These are phyloP conservation scores for Perilla frutescens DNA, from an alignment of 257 asterid species.

Conservation along the genomic window DNA sequence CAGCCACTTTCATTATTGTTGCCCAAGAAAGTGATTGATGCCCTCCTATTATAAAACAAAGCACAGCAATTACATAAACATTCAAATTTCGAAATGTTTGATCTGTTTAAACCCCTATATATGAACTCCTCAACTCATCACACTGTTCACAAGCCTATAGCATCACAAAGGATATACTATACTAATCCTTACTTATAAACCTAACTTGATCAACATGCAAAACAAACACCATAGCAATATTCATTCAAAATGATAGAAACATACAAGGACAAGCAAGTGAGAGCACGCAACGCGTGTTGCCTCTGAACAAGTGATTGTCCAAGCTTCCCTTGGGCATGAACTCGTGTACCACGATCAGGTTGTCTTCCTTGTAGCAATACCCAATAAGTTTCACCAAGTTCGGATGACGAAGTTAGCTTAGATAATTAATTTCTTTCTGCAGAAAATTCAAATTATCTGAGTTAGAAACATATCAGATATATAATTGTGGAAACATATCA, in stretches of 20 bases:
- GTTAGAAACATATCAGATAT: too few species aligned
- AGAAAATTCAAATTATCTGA: not conserved
- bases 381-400: constrained; percentile 32
- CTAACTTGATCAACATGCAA: too few species aligned
- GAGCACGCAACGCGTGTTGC: constrained; percentile 17
- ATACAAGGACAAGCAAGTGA: too few species aligned
- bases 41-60: constrained; percentile 45
- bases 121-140: too few species aligned
- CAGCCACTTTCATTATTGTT: constrained; percentile 62
- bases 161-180: too few species aligned
- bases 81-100: not conserved
- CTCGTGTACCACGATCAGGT: constrained; percentile 29
- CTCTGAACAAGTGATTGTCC: constrained; percentile 53
- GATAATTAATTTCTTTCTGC: constrained; percentile 25
- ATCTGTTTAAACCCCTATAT: too few species aligned
- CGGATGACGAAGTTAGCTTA: constrained; percentile 29
- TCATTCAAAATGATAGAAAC: too few species aligned
- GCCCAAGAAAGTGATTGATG: constrained; percentile 56
- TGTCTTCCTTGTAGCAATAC: constrained; percentile 19
- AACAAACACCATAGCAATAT: too few species aligned
- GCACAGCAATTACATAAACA: not conserved
- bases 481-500: too few species aligned
- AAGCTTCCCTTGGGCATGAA: constrained; percentile 57
- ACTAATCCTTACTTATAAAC: too few species aligned
- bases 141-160: too few species aligned